phyloP scores from a whole-genome alignment of 805 yeast genomes.

The Torulaspora quercuum region DNA sequence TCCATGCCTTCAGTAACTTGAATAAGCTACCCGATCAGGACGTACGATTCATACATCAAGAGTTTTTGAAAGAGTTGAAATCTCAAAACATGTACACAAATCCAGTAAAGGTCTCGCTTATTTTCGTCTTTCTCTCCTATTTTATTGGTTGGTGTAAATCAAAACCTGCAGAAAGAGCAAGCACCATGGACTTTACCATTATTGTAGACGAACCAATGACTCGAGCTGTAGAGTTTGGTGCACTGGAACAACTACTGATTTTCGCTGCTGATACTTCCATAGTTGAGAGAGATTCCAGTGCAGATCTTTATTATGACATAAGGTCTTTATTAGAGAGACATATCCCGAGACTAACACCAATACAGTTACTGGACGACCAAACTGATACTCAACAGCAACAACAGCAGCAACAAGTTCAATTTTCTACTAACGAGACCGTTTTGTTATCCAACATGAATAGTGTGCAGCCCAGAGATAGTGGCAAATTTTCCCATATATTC shows the following conservation, averaged over 20 bases:
- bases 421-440: neutral
- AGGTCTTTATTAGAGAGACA: slow-evolving; percentile 64
- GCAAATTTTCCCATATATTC: slow-evolving; percentile 13
- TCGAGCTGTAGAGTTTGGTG: slow-evolving; percentile 58
- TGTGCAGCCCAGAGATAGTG: slow-evolving; percentile 2
- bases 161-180: slow-evolving; percentile 39
- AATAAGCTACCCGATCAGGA: slow-evolving; percentile 37
- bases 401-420: slow-evolving; percentile 1
- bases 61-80: slow-evolving; percentile 37
- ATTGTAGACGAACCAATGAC: slow-evolving; percentile 60
- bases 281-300: slow-evolving; percentile 38
- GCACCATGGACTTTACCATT: slow-evolving; percentile 50
- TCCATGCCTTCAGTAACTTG: slow-evolving; percentile 44
- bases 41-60: slow-evolving; percentile 39
- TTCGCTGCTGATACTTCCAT: slow-evolving; percentile 54
- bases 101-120: slow-evolving; percentile 50
- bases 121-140: slow-evolving; percentile 51
- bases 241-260: slow-evolving; percentile 63
- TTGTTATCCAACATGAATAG: slow-evolving; percentile 3
- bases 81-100: slow-evolving; percentile 43
- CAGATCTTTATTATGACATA: slow-evolving; percentile 58
- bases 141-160: slow-evolving; percentile 68
- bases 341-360: slow-evolving; percentile 54
- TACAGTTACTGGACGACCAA: slow-evolving; percentile 50
- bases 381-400: slow-evolving; percentile 25